Conservation (phyloP, 208 protist species). For the Leishmania amazonensis region DNA sequence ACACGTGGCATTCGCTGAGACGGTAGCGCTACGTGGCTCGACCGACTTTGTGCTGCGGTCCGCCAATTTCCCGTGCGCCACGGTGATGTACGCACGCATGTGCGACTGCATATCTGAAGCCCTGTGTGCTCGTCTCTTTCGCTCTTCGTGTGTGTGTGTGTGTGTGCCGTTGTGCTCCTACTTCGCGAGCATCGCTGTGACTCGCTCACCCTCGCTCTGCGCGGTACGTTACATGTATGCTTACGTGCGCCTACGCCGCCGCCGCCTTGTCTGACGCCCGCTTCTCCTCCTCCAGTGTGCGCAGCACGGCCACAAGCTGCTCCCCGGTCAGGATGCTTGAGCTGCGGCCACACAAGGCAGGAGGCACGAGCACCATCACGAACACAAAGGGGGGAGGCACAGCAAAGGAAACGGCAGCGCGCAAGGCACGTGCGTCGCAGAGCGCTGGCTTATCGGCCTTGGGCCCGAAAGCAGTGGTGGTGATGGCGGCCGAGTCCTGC, state of each 20-base stretch:
- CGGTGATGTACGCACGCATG: not conserved
- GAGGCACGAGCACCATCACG: slow-evolving; percentile 46
- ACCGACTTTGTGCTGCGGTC: not conserved
- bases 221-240: not conserved
- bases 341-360: slow-evolving; percentile 25
- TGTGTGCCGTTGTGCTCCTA: not conserved
- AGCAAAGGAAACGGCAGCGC: slow-evolving; percentile 14
- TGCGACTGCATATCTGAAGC: not conserved
- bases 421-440: slow-evolving; percentile 18
- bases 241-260: not conserved
- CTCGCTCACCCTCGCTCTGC: not conserved
- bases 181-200: not conserved
- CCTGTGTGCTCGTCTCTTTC: not conserved
- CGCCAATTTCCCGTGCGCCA: not conserved
- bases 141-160: not conserved
- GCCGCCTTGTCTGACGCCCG: not conserved
- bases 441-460: not conserved
- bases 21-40: not conserved
- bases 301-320: slow-evolving; percentile 39
- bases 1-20: not conserved
- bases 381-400: slow-evolving; percentile 54
- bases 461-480: not conserved
- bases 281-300: slow-evolving; percentile 32
- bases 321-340: slow-evolving; percentile 34
- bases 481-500: not conserved